phyloP scores from a whole-genome alignment of 2,329 filamentous ascomycete species.

The Arthrobotrys megalospora region DNA sequence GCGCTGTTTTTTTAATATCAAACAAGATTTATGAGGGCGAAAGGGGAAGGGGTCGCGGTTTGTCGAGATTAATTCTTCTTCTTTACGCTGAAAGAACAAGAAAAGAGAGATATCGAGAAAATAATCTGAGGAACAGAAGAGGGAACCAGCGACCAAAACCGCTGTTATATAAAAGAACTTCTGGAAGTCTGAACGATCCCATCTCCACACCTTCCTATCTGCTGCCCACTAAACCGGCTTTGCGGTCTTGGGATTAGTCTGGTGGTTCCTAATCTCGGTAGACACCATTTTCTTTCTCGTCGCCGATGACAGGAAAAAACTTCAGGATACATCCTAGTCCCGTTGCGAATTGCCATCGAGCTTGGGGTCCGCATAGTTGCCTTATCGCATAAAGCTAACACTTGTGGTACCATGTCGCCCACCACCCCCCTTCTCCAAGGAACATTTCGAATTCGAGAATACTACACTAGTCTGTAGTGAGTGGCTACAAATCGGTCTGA shows the following conservation, averaged over 20 bases:
- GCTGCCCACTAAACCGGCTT: constrained; percentile 17
- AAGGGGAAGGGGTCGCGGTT: constrained; percentile 6
- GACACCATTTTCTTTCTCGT: constrained; percentile 32
- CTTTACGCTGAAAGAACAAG: constrained; percentile 18
- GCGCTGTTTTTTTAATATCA: constrained; percentile 24
- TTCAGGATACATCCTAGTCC: constrained; percentile 32
- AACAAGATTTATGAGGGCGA: constrained; percentile 13
- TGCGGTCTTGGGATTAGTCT: constrained; percentile 26
- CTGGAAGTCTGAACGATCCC: constrained; percentile 31
- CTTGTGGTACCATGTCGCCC: constrained; percentile 29
- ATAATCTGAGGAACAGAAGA: constrained; percentile 6
- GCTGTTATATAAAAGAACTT: constrained; percentile 48
- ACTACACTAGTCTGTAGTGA: constrained; percentile 16
- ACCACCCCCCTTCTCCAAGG: constrained; percentile 33
- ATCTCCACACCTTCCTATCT: constrained; percentile 52
- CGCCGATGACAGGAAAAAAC: constrained; percentile 48
- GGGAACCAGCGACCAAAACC: constrained; percentile 18
- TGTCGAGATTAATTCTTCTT: constrained; percentile 28
- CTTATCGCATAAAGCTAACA: constrained; percentile 46
- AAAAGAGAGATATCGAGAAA: constrained; percentile 34
- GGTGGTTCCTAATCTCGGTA: constrained; percentile 42
- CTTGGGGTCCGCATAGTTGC: constrained; percentile 49
- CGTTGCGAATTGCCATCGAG: constrained; percentile 16
- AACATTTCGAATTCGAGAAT: constrained; percentile 43
- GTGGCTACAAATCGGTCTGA: constrained; percentile 38